Conservation (phyloP, 768 basidiomycete genomes). For the Amylocystis lapponica region DNA sequence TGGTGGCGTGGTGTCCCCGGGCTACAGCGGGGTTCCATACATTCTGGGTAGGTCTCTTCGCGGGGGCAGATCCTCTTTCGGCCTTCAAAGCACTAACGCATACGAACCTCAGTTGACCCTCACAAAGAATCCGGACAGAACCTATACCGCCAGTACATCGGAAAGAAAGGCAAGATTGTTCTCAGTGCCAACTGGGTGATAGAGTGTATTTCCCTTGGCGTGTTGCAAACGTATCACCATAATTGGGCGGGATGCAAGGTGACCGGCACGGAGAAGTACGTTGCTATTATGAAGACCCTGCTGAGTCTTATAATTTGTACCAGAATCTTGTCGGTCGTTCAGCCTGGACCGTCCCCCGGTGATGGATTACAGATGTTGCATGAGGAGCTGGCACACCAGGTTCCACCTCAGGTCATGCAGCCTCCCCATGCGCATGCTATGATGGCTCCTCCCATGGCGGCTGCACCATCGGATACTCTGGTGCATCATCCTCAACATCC, state of each 20-base stretch:
- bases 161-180: slow-evolving; percentile 76
- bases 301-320: not conserved
- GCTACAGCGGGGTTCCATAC: slow-evolving; percentile 75
- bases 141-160: slow-evolving; percentile 70
- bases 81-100: not conserved
- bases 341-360: not conserved
- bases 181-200: slow-evolving; percentile 70
- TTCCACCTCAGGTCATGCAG: slow-evolving; percentile 16
- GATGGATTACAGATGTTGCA: not conserved
- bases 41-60: slow-evolving; percentile 56
- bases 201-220: slow-evolving; percentile 65
- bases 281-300: slow-evolving; percentile 5
- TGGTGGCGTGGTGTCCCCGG: slow-evolving; percentile 66
- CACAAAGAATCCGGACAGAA: slow-evolving; percentile 76
- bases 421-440: slow-evolving; percentile 7
- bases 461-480: slow-evolving; percentile 17
- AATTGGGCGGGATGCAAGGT: slow-evolving; percentile 84
- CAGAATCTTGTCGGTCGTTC: too few species aligned
- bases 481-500: slow-evolving; percentile 18
- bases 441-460: slow-evolving; percentile 5
- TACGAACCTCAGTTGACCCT: slow-evolving; percentile 55
- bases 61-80: not conserved
- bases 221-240: slow-evolving; percentile 66
- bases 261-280: slow-evolving; percentile 66
- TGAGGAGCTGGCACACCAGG: slow-evolving; percentile 8